Evolutionary conservation across 2,329 filamentous ascomycete species (phyloP).

Genomic region (Fusarium tricinctum): DNA sequence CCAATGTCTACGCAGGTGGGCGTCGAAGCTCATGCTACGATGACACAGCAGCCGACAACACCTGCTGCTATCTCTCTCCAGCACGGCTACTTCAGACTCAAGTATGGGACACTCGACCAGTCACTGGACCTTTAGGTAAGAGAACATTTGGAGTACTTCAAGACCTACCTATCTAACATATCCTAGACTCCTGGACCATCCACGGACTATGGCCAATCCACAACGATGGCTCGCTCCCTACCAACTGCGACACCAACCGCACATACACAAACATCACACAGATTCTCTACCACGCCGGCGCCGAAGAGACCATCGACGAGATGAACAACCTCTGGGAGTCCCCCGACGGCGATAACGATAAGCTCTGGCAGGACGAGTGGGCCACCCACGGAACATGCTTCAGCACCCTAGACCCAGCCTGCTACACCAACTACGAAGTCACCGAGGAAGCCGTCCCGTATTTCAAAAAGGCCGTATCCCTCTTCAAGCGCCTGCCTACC

Average conservation of each 20-base stretch:
- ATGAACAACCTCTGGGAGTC: slow-evolving; percentile 24
- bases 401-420: slow-evolving; percentile 19
- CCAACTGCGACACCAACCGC: slow-evolving; percentile 25
- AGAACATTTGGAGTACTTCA: no score
- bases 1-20: slow-evolving; percentile 15
- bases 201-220: slow-evolving; percentile 22
- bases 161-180: neutral
- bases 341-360: slow-evolving; percentile 1
- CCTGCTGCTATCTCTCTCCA: slow-evolving; percentile 27
- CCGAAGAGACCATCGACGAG: slow-evolving; percentile 10
- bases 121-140: slow-evolving; percentile 19
- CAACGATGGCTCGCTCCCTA: slow-evolving; percentile 17
- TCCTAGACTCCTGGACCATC: slow-evolving; percentile 24
- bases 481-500: slow-evolving; percentile 21
- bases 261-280: slow-evolving; percentile 37
- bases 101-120: slow-evolving; percentile 27
- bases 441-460: slow-evolving; percentile 24
- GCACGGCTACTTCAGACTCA: slow-evolving; percentile 23
- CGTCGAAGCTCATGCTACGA: slow-evolving; percentile 15
- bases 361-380: slow-evolving; percentile 27
- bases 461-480: slow-evolving; percentile 21
- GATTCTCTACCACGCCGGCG: slow-evolving; percentile 17
- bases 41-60: neutral
- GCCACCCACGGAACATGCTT: slow-evolving; percentile 23
- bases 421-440: slow-evolving; percentile 21